Conservation (phyloP, 495 filamentous ascomycete species). For the Collariella sp. region DNA sequence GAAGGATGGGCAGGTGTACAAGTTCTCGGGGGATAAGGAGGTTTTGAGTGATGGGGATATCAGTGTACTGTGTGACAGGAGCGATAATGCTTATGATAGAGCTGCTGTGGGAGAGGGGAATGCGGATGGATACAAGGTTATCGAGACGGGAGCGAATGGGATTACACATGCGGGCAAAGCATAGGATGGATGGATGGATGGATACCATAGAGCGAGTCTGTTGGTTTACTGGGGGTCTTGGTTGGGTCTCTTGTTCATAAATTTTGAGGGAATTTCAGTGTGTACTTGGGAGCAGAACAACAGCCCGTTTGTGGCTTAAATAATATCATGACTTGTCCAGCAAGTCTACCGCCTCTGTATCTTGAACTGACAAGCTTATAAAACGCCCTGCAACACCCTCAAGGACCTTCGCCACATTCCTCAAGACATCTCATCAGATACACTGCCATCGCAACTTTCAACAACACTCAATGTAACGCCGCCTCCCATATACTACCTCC, state of each 20-base stretch:
- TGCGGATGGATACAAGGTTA: slow-evolving; percentile 54
- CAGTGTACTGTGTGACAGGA: slow-evolving; percentile 64
- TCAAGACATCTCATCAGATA: no score
- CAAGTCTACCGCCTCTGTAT: no score
- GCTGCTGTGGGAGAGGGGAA: slow-evolving; percentile 66
- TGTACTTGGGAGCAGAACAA: no score
- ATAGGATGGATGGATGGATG: slow-evolving; percentile 3
- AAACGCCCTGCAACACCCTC: no score
- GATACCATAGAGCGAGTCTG: neutral
- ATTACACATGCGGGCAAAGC: slow-evolving; percentile 27
- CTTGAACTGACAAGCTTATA: no score
- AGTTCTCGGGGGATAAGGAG: slow-evolving; percentile 46
- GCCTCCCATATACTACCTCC: no score
- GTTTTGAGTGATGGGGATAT: slow-evolving; percentile 73
- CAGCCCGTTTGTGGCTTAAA: no score
- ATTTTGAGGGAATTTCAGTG: no score
- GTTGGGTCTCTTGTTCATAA: neutral
- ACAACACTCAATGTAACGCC: no score
- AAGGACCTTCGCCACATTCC: no score
- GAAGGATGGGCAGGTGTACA: slow-evolving; percentile 56
- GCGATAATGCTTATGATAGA: slow-evolving; percentile 71
- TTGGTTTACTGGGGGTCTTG: neutral
- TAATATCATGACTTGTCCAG: no score
- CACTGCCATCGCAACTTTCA: no score
- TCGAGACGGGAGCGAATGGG: slow-evolving; percentile 50